A percentile compares a stretch with the other conserved stretches of the same genome.
These are phyloP conservation scores for Saccharomyces pastorianus DNA, from an alignment of 1,139 yeast genomes.

Conservation along the genomic window DNA sequence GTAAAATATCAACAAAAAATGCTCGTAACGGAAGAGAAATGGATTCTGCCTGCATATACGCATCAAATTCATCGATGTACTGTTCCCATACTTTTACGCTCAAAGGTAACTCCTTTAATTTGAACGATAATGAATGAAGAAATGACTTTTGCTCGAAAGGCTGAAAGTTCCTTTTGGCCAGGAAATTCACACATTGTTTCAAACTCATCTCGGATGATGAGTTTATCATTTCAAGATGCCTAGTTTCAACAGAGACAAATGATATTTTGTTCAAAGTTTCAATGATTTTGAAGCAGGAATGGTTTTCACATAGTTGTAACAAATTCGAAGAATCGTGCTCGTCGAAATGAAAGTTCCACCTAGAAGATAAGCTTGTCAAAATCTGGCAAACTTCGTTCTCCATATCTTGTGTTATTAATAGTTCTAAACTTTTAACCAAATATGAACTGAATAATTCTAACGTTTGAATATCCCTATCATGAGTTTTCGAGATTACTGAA, in stretches of 20 bases:
- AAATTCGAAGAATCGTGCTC: slow-evolving; percentile 11
- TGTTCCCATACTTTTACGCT: neutral
- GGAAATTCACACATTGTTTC: neutral
- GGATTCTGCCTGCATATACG: neutral
- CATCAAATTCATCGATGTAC: neutral
- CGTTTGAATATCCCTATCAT: slow-evolving; percentile 2
- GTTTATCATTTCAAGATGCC: slow-evolving; percentile 3
- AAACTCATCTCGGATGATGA: neutral
- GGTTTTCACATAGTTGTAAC: slow-evolving; percentile 10
- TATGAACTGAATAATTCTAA: slow-evolving; percentile 10
- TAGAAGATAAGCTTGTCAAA: slow-evolving; percentile 4
- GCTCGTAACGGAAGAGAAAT: neutral
- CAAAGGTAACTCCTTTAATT: neutral
- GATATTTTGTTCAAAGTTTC: slow-evolving; percentile 3
- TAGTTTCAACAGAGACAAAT: neutral
- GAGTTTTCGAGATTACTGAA: neutral
- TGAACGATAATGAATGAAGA: neutral
- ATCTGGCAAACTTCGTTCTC: slow-evolving; percentile 9
- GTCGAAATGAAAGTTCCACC: slow-evolving; percentile 9
- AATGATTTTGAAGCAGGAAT: slow-evolving; percentile 9
- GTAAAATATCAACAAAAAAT: neutral
- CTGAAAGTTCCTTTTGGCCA: neutral
- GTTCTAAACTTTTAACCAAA: slow-evolving; percentile 8
- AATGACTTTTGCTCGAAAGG: neutral
- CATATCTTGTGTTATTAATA: slow-evolving; percentile 8